Conservation (phyloP, 2,329 filamentous ascomycete genomes). For the Exophiala bonariae region DNA sequence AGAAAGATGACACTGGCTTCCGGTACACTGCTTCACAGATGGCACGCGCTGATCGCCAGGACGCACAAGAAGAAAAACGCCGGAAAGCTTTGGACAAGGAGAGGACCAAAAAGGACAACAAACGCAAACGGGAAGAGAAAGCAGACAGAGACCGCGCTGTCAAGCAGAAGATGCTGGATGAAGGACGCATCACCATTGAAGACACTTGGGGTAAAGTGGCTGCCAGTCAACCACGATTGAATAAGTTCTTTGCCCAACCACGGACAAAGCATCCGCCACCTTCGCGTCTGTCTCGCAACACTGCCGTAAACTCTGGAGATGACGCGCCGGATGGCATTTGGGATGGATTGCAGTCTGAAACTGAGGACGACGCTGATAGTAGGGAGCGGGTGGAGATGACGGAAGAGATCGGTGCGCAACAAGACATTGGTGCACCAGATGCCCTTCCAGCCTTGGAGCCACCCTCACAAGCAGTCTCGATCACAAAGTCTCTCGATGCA, state of each 20-base stretch:
- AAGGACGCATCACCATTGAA: constrained; percentile 26
- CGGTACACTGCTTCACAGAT: constrained; percentile 25
- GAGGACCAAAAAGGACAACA: constrained; percentile 22
- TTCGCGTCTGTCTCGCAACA: not conserved
- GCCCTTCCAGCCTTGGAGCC: no score
- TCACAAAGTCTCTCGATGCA: no score
- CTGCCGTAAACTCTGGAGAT: no score
- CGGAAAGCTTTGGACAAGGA: constrained; percentile 24
- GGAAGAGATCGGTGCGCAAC: no score
- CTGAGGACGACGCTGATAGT: no score
- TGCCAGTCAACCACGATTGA: constrained; percentile 26
- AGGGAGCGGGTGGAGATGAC: no score
- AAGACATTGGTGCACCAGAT: no score
- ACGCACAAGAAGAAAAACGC: constrained; percentile 22
- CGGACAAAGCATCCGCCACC: not conserved
- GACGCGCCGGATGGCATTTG: no score
- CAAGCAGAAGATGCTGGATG: constrained; percentile 24
- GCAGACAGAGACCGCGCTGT: constrained; percentile 19
- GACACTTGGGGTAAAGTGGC: constrained; percentile 29
- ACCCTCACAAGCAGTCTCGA: no score
- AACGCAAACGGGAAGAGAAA: constrained; percentile 27
- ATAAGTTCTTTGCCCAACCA: constrained; percentile 23
- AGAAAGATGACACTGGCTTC: constrained; percentile 21
- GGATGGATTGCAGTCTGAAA: no score
- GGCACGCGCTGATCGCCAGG: constrained; percentile 24